These are phyloP conservation scores for Thelephora aurantiotincta DNA, from an alignment of 768 basidiomycete species.

Conservation along the genomic window DNA sequence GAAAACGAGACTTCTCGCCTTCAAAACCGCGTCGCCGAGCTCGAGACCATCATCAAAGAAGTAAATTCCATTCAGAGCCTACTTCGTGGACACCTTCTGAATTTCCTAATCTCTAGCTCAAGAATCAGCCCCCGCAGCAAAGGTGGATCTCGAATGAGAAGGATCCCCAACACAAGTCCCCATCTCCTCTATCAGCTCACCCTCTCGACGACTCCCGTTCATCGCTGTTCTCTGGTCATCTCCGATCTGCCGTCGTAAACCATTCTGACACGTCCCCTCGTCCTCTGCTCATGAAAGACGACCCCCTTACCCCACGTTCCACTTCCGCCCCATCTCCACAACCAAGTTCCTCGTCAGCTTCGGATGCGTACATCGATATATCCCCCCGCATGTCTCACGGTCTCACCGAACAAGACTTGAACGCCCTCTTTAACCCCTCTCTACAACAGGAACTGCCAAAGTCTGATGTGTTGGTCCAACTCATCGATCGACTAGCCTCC, in stretches of 20 bases:
- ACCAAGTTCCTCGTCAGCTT: conserved; percentile 6
- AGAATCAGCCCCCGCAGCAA: conserved; percentile 53
- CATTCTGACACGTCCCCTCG: not conserved
- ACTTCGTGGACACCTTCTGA: not conserved
- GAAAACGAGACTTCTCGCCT: conserved; percentile 55
- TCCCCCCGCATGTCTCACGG: not conserved
- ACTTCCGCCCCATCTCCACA: not conserved
- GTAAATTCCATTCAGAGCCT: conserved; percentile 19
- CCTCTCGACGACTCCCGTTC: too few relatives aligned
- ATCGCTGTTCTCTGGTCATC: too few relatives aligned
- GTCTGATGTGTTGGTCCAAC: too few relatives aligned
- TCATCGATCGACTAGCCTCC: too few relatives aligned
- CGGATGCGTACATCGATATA: not conserved
- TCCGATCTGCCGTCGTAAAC: not conserved
- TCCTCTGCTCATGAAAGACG: conserved; percentile 1
- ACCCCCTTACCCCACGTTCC: conserved; percentile 2
- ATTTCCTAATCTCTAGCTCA: conserved; percentile 27
- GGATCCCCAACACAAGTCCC: conserved; percentile 2
- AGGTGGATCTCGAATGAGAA: conserved; percentile 30
- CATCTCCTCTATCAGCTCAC: too few relatives aligned
- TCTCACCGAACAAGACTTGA: too few relatives aligned
- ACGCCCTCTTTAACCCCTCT: too few relatives aligned
- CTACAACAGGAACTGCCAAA: too few relatives aligned
- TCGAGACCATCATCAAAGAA: conserved; percentile 77
- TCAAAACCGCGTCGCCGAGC: conserved; percentile 63